Evolutionary conservation across 1,284 basidiomycete genomes (phyloP), one percentile per base, ranked within the genome.

Genomic region (Rhizoctonia solani): DNA sequence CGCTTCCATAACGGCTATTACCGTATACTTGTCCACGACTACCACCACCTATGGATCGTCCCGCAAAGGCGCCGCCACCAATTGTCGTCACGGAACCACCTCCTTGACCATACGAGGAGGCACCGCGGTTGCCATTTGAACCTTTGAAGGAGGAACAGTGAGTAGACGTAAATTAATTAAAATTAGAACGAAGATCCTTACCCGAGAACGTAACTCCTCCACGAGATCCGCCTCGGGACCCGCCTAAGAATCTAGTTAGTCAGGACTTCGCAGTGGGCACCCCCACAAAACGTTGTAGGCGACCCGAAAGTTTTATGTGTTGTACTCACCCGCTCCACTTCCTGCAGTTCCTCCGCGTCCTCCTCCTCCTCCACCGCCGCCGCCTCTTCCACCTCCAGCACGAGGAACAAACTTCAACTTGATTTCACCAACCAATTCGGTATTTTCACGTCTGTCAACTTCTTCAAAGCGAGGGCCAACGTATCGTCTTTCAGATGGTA

Each of bases 1-100:
- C 73, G 34, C 69, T 72, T 5, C 72, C 72, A 39, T 71, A 72
- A 19, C 67, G 54, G 44, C 55, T 46, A 19, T 50, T 70, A 1
- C 73, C 73, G 37, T 71, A 72, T 16, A 74, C 63, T 44, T 67
- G 54, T 14, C 42, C 50, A n/a, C 71, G 61, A 14, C 55, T 29
- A 11, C 67, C 71, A 16, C 71, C 71, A 30, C 68, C 71, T 16
- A 61, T 67, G 14, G 47, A 47, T 16, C 71, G 47, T 3, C 71
- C 71, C 5, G 67, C 68, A 53, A 71, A 71, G 8, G 68, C 21
- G 21, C 59, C 58, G 4, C 65, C 16, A 21, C 66, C 44, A 19
- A 71, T 61, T 1, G 56, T 55, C 8, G 32, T 37, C 16, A 37
- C 47, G 4, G 49, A 39, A 6, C 66, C 56, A 25, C 56, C 66